phyloP scores from a whole-genome alignment of 495 filamentous ascomycete genomes.

The Parathielavia hyrcaniae region DNA sequence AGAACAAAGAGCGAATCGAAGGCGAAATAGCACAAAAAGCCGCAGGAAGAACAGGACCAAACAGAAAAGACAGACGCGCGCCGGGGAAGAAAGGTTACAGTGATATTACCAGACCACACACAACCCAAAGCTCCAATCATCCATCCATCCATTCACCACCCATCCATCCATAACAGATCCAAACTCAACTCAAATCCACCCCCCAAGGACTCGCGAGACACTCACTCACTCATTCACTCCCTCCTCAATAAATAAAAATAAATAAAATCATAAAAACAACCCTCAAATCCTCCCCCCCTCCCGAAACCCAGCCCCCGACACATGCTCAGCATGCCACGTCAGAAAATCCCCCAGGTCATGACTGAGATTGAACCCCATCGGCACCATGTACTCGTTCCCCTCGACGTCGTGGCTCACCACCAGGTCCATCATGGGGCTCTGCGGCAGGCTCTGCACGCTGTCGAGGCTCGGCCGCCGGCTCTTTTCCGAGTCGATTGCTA shows the following conservation, averaged over 20 bases:
- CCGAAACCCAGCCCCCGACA: conserved; percentile 9
- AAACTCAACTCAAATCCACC: no score
- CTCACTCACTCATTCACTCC: no score
- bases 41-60: no score
- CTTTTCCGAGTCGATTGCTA: conserved; percentile 21
- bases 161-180: no score
- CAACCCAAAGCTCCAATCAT: no score
- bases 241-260: no score
- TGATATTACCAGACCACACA: no score
- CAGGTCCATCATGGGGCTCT: conserved; percentile 48
- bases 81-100: no score
- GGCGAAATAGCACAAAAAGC: no score
- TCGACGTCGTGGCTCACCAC: conserved; percentile 35
- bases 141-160: no score
- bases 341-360: conserved; percentile 50
- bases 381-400: conserved; percentile 42
- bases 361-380: conserved; percentile 51
- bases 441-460: conserved; percentile 41
- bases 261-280: no score
- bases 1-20: not conserved
- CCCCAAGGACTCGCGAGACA: no score
- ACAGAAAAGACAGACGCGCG: not conserved
- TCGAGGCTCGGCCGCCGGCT: conserved; percentile 18
- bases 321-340: conserved; percentile 44
- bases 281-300: not conserved